Evolutionary conservation across 495 filamentous ascomycete species (phyloP).

Genomic region (Tuber borchii): DNA sequence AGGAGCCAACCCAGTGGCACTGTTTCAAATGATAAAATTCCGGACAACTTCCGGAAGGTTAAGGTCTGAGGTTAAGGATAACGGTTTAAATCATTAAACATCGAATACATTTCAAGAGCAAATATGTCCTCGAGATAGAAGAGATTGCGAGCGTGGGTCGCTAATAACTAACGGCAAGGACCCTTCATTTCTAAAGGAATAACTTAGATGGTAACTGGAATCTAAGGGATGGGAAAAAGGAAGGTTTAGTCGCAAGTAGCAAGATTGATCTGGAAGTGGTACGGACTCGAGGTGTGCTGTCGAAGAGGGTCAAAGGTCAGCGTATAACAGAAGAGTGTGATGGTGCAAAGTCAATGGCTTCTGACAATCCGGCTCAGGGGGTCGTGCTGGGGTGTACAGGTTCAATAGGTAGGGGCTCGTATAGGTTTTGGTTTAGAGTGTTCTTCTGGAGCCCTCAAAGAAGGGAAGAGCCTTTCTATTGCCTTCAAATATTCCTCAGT

Average conservation of each 20-base stretch:
- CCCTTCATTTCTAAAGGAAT: not conserved
- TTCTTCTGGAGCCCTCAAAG: not conserved
- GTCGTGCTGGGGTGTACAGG: not conserved
- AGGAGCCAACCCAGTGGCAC: no score
- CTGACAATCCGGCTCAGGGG: not conserved
- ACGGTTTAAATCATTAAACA: no score
- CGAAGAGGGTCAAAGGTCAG: not conserved
- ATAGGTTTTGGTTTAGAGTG: not conserved
- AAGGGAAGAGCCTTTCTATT: not conserved
- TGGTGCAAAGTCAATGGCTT: not conserved
- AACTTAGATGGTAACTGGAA: not conserved
- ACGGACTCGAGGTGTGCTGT: not conserved
- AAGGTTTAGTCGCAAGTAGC: not conserved
- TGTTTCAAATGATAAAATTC: not conserved
- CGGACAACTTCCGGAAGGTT: not conserved
- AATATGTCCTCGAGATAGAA: no score
- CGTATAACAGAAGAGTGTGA: not conserved
- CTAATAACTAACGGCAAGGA: not conserved
- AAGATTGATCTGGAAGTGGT: not conserved
- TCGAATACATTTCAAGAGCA: no score
- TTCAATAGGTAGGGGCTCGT: not conserved
- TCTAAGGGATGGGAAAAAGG: not conserved
- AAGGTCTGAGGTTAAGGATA: no score
- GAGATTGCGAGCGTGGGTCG: no score
- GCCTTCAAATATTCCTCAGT: not conserved